Evolutionary conservation across 2,329 filamentous ascomycete genomes (phyloP).

Genomic region (Cytospora piceicola): DNA sequence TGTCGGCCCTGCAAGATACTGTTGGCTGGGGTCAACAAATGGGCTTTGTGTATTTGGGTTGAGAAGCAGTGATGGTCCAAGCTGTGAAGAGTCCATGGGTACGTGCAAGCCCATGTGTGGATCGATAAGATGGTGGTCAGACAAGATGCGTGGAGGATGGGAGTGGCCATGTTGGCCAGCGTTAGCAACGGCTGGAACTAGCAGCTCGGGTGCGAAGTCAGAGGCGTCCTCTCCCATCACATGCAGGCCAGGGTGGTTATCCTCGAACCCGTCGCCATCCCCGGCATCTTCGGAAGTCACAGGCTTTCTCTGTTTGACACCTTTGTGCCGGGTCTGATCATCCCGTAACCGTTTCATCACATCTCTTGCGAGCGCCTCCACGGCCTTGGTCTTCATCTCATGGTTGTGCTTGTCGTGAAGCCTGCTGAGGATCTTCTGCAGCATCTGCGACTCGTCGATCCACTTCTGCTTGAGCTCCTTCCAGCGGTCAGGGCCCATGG

Average conservation of each 20-base stretch:
- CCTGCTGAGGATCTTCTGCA: conserved; percentile 59
- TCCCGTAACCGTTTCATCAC: conserved; percentile 78
- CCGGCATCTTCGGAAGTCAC: conserved; percentile 16
- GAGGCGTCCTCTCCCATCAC: conserved; percentile 15
- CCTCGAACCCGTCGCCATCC: conserved; percentile 45
- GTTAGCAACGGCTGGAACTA: conserved; percentile 31
- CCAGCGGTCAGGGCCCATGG: conserved; percentile 74
- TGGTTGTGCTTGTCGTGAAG: conserved; percentile 56
- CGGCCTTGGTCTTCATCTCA: conserved; percentile 67
- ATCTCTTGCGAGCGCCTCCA: conserved; percentile 74
- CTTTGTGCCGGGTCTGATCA: conserved; percentile 58
- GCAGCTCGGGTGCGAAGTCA: conserved; percentile 20
- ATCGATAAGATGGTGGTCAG: conserved; percentile 30
- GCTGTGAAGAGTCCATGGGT: conserved; percentile 44
- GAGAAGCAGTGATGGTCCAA: conserved; percentile 46
- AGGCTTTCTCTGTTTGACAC: conserved; percentile 20
- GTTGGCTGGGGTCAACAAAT: conserved; percentile 40
- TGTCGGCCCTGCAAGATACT: conserved; percentile 36
- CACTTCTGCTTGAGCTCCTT: conserved; percentile 69
- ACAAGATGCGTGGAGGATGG: conserved; percentile 18
- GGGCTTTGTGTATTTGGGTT: conserved; percentile 44
- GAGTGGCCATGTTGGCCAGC: conserved; percentile 30
- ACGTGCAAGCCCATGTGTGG: conserved; percentile 52
- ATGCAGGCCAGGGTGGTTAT: conserved; percentile 36
- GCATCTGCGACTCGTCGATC: conserved; percentile 60